Evolutionary conservation across 345 rosid species (phyloP).

Genomic region (Aquilaria sinensis): DNA sequence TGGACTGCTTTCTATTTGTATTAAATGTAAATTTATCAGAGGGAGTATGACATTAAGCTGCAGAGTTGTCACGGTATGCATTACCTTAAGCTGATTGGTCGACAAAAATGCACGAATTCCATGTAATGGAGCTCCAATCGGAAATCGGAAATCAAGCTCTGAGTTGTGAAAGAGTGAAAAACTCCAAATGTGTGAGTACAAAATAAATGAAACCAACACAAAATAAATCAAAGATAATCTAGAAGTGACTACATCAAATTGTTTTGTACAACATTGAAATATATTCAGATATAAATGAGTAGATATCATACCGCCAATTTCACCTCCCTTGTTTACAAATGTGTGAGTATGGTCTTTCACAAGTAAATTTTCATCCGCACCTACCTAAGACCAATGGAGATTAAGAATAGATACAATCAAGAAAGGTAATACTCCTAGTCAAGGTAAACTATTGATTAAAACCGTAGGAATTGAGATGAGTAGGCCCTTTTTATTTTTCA

Average conservation of each 20-base stretch:
- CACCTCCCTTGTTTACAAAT: constrained; percentile 85
- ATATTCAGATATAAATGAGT: constrained; percentile 8
- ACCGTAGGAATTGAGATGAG: no score
- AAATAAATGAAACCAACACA: not conserved
- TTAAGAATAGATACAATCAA: not conserved
- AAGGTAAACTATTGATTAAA: no score
- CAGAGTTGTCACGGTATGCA: not conserved
- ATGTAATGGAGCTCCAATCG: constrained; percentile 90
- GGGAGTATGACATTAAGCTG: no score
- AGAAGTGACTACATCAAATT: not conserved
- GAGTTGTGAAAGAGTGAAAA: constrained; percentile 21
- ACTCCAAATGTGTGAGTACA: not conserved
- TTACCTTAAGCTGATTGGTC: constrained; percentile 88
- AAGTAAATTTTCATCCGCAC: constrained; percentile 84
- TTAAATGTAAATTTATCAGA: no score
- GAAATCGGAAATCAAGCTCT: constrained; percentile 98
- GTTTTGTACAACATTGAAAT: constrained; percentile 2
- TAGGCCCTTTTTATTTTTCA: not conserved
- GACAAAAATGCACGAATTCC: constrained; percentile 82
- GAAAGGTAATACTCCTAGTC: no score
- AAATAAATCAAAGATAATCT: not conserved
- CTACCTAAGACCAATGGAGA: constrained; percentile 49
- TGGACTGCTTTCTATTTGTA: no score
- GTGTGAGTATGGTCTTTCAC: constrained; percentile 98
- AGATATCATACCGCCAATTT: constrained; percentile 63